Conservation (phyloP, 2,329 filamentous ascomycete species). For the Ophiostoma ips region DNA sequence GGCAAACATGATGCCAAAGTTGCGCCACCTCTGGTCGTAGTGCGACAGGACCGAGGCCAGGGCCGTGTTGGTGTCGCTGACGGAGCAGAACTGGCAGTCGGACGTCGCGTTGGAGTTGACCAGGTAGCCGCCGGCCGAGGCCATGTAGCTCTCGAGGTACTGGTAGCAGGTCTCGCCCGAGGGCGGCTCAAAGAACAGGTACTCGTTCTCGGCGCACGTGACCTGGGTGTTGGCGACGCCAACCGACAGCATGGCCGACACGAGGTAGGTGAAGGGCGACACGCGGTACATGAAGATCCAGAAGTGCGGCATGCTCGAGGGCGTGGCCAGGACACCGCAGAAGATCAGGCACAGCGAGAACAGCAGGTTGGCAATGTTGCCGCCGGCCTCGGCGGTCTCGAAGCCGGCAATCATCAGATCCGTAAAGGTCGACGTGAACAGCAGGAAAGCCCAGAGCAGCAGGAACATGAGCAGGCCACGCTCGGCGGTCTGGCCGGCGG, state of each 20-base stretch:
- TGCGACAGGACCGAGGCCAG: conserved; percentile 33
- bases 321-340: conserved; percentile 46
- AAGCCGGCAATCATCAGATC: conserved; percentile 61
- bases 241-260: conserved; percentile 55
- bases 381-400: conserved; percentile 53
- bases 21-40: conserved; percentile 51
- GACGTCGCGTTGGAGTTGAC: conserved; percentile 31
- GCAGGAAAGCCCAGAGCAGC: conserved; percentile 61
- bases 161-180: conserved; percentile 41
- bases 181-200: conserved; percentile 50
- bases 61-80: conserved; percentile 38
- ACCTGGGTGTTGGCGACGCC: conserved; percentile 55
- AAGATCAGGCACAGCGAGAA: conserved; percentile 47
- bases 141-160: conserved; percentile 42
- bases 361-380: conserved; percentile 45
- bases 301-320: conserved; percentile 48
- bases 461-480: conserved; percentile 71
- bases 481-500: conserved; percentile 45
- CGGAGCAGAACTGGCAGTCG: conserved; percentile 41
- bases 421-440: conserved; percentile 60
- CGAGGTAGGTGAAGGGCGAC: conserved; percentile 71
- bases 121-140: conserved; percentile 37
- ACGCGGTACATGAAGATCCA: conserved; percentile 77
- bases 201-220: conserved; percentile 55
- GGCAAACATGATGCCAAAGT: conserved; percentile 47